Evolutionary conservation across 495 filamentous ascomycete genomes (phyloP).

Genomic region (Penicillium lagena): DNA sequence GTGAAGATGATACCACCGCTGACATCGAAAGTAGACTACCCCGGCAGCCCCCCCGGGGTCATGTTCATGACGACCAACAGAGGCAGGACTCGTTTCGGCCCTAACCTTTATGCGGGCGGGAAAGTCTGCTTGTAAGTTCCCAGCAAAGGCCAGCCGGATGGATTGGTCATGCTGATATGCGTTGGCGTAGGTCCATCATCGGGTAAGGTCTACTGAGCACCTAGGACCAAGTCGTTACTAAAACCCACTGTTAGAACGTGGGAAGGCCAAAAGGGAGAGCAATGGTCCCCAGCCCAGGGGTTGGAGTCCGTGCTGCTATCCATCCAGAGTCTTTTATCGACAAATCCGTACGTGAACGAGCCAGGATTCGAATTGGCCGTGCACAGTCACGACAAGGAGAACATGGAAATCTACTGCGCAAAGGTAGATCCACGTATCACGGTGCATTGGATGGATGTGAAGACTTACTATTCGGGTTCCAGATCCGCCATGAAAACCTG

Average conservation of each 20-base stretch:
- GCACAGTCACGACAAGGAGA: constrained; percentile 59
- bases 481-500: constrained; percentile 91
- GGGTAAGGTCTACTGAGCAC: constrained; percentile 48
- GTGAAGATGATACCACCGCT: too few relatives aligned
- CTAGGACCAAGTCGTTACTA: neutral
- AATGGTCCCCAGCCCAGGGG: constrained; percentile 95
- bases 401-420: constrained; percentile 72
- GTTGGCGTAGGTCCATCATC: constrained; percentile 66
- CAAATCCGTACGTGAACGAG: constrained; percentile 94
- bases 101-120: constrained; percentile 88
- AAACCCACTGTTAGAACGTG: constrained; percentile 59
- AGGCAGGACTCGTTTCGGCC: constrained; percentile 85
- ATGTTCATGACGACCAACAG: constrained; percentile 77
- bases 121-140: constrained; percentile 79
- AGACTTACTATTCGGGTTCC: neutral
- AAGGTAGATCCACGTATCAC: constrained; percentile 51
- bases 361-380: constrained; percentile 82
- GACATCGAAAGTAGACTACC: constrained; percentile 60
- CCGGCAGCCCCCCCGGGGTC: constrained; percentile 72
- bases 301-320: constrained; percentile 91
- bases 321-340: constrained; percentile 91
- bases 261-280: constrained; percentile 80
- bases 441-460: neutral
- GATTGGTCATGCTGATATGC: constrained; percentile 8
- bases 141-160: neutral